phyloP scores from a whole-genome alignment of 2,329 filamentous ascomycete genomes.

The Pochonia chlamydosporia region DNA sequence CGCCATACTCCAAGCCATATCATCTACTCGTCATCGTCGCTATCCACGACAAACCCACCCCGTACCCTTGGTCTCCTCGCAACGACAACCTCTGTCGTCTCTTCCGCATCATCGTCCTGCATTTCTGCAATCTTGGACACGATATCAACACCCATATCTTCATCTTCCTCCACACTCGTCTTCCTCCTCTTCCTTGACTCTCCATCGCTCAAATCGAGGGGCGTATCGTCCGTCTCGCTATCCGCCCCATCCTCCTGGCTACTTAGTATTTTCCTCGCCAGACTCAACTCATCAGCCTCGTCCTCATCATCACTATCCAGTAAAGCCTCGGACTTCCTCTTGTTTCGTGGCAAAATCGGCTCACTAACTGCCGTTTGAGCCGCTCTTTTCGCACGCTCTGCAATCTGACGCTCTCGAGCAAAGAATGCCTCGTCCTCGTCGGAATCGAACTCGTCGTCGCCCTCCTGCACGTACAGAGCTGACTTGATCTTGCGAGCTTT shows the following conservation, averaged over 20 bases:
- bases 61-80: conserved; percentile 38
- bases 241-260: conserved; percentile 16
- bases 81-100: conserved; percentile 21
- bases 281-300: conserved; percentile 15
- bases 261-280: conserved; percentile 17
- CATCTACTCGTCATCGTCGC: conserved; percentile 47
- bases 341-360: conserved; percentile 14
- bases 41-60: conserved; percentile 53
- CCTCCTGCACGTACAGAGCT: conserved; percentile 70
- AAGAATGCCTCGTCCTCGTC: conserved; percentile 71
- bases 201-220: conserved; percentile 25
- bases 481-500: conserved; percentile 79
- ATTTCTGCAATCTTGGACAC: neutral
- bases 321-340: conserved; percentile 20
- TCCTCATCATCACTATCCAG: conserved; percentile 20
- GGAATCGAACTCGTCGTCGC: conserved; percentile 83
- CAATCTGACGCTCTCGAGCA: conserved; percentile 56
- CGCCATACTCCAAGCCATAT: neutral
- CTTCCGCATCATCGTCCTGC: conserved; percentile 18
- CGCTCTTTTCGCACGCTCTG: conserved; percentile 44
- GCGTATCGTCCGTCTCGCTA: conserved; percentile 21
- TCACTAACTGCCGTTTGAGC: conserved; percentile 19
- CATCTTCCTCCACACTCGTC: conserved; percentile 23
- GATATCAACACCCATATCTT: conserved; percentile 22
- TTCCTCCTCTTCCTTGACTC: conserved; percentile 32